Conservation (phyloP, 345 rosid species). For the Mallotus nudiflorus region DNA sequence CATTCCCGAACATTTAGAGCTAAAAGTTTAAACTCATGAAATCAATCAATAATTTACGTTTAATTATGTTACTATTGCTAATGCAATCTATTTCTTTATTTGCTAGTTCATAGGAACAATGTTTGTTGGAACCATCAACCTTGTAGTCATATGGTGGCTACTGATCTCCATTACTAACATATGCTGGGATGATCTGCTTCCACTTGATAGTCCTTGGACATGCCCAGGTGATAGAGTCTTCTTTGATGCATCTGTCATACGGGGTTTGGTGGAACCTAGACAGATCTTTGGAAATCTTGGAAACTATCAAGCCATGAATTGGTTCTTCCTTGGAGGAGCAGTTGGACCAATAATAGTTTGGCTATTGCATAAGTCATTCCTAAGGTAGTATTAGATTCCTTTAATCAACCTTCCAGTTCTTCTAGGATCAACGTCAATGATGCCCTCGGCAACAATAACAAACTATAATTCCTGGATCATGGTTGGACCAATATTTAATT, state of each 20-base stretch:
- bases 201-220: constrained; percentile 79
- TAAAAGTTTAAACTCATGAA: too few relatives aligned
- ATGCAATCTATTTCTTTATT: neutral
- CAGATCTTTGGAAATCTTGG: constrained; percentile 73
- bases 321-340: constrained; percentile 87
- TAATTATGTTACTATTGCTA: neutral
- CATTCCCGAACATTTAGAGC: too few relatives aligned
- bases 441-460: constrained; percentile 79
- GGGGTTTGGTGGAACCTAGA: constrained; percentile 88
- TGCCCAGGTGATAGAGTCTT: constrained; percentile 83
- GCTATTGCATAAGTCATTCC: constrained; percentile 72
- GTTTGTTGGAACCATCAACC: constrained; percentile 79
- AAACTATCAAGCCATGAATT: constrained; percentile 70
- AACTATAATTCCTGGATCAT: constrained; percentile 76
- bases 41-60: too few relatives aligned
- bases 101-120: constrained; percentile 76
- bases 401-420: constrained; percentile 86
- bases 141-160: constrained; percentile 83
- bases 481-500: constrained; percentile 82
- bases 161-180: constrained; percentile 64
- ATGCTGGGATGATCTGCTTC: constrained; percentile 77
- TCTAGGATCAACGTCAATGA: constrained; percentile 70
- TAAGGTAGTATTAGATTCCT: constrained; percentile 75
- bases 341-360: constrained; percentile 73
- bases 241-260: constrained; percentile 89